phyloP scores from a whole-genome alignment of 257 asterid genomes.

The Solanum microdontum region DNA sequence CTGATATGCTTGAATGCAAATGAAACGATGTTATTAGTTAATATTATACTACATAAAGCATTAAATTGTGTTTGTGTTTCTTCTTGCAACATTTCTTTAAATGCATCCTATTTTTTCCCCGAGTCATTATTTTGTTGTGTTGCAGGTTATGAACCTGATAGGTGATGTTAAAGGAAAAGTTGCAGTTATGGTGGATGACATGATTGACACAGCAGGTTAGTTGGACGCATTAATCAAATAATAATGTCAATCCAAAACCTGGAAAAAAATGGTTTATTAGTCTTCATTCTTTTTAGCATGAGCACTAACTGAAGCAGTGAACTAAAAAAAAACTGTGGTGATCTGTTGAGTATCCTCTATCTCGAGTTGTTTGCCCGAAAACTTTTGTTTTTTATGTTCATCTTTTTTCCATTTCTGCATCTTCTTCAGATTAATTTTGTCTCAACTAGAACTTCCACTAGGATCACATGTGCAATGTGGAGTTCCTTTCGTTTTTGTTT shows the following conservation, averaged over 20 bases:
- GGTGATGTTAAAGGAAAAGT: slow-evolving; percentile 94
- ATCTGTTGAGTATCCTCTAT: background rate
- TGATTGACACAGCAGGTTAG: slow-evolving; percentile 94
- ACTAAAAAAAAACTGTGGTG: background rate
- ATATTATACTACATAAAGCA: background rate
- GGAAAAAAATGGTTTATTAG: background rate
- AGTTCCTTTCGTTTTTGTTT: background rate
- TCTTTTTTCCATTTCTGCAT: background rate
- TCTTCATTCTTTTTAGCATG: background rate
- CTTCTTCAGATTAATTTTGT: background rate
- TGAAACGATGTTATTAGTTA: background rate
- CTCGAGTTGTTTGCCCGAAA: background rate
- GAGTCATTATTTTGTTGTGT: background rate
- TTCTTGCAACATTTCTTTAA: background rate
- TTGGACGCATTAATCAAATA: background rate
- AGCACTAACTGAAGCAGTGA: background rate
- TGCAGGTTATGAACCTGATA: slow-evolving; percentile 86
- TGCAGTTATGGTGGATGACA: slow-evolving; percentile 95
- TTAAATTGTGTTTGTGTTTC: background rate
- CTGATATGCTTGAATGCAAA: background rate
- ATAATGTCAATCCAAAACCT: background rate
- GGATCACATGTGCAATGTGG: background rate
- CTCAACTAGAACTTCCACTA: background rate
- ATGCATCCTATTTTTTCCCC: background rate
- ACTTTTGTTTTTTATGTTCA: background rate